Percentiles rank a stretch among this genome's conserved stretches.
Evolutionary conservation across 495 filamentous ascomycete species (phyloP).

Genomic region (Lasiosphaeria hispida): DNA sequence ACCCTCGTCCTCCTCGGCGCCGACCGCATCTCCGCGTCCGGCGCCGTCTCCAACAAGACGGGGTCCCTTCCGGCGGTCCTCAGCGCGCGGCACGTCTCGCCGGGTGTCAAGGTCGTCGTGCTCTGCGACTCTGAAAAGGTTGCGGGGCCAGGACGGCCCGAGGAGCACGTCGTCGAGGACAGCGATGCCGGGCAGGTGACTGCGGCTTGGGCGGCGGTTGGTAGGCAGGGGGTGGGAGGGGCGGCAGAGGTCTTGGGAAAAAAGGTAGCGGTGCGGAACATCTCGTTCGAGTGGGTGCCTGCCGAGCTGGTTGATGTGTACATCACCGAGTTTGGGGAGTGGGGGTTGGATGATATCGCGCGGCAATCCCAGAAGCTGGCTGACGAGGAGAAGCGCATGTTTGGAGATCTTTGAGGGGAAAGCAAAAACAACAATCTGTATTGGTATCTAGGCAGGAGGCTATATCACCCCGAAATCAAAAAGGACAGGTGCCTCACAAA

Average conservation of each 20-base stretch:
- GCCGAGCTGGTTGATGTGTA: conserved; percentile 52
- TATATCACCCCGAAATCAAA: neutral
- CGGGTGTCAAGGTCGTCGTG: conserved; percentile 47
- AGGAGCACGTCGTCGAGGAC: conserved; percentile 45
- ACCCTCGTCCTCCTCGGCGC: conserved; percentile 61
- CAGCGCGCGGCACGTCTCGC: conserved; percentile 42
- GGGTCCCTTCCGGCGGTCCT: conserved; percentile 59
- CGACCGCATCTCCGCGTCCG: conserved; percentile 56
- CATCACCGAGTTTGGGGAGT: conserved; percentile 51
- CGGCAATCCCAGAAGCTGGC: conserved; percentile 28
- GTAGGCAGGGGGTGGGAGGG: conserved; percentile 19
- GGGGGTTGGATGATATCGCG: conserved; percentile 31
- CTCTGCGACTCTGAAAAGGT: conserved; percentile 62
- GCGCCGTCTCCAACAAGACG: conserved; percentile 64
- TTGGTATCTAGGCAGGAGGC: neutral
- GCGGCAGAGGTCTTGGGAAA: conserved; percentile 11
- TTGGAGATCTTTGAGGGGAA: conserved; percentile 27
- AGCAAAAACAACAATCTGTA: neutral
- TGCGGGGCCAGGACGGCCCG: conserved; percentile 36
- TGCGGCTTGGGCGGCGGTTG: conserved; percentile 41
- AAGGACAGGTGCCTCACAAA: neutral
- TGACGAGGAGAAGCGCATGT: conserved; percentile 30
- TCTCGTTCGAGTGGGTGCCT: conserved; percentile 68
- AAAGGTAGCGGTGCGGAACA: conserved; percentile 50
- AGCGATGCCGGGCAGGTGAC: conserved; percentile 49